Evolutionary conservation across 2,329 filamentous ascomycete genomes (phyloP).

Genomic region (Penicillium sp.): DNA sequence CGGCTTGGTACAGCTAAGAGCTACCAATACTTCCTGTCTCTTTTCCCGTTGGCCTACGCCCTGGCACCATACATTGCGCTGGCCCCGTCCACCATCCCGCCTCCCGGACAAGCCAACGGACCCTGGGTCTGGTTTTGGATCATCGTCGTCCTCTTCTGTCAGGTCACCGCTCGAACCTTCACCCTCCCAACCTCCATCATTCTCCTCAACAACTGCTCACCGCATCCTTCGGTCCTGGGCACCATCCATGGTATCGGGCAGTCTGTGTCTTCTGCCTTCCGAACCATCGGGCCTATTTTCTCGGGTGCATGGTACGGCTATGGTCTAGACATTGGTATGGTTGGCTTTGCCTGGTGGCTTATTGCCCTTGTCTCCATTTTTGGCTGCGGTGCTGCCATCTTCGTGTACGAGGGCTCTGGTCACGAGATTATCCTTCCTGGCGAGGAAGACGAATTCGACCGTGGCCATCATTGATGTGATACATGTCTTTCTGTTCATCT

Average conservation of each 20-base stretch:
- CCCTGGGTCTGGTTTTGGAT: slow-evolving; percentile 64
- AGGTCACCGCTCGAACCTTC: slow-evolving; percentile 71
- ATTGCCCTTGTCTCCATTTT: slow-evolving; percentile 54
- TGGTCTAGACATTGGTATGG: slow-evolving; percentile 54
- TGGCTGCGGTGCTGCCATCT: slow-evolving; percentile 59
- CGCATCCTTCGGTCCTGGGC: slow-evolving; percentile 58
- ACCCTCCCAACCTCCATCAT: slow-evolving; percentile 60
- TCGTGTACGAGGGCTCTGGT: slow-evolving; percentile 63
- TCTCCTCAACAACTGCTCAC: slow-evolving; percentile 59
- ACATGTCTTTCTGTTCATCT: slow-evolving; percentile 7
- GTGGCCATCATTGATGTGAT: slow-evolving; percentile 19
- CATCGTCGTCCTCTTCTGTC: slow-evolving; percentile 61
- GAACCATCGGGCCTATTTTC: slow-evolving; percentile 57
- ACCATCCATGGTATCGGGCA: slow-evolving; percentile 60
- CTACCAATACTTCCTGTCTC: slow-evolving; percentile 64
- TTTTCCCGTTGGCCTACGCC: slow-evolving; percentile 72
- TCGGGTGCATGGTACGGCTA: slow-evolving; percentile 56
- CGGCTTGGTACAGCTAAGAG: slow-evolving; percentile 66
- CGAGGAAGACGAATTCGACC: slow-evolving; percentile 34
- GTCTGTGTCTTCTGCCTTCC: slow-evolving; percentile 54
- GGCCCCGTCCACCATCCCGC: slow-evolving; percentile 56
- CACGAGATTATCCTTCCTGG: slow-evolving; percentile 53
- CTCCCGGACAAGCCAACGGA: slow-evolving; percentile 38
- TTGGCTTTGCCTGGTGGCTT: slow-evolving; percentile 59
- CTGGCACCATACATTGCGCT: slow-evolving; percentile 69